These are phyloP conservation scores for Sistotremastrum suecicum DNA, from an alignment of 768 basidiomycete genomes.

Conservation along the genomic window DNA sequence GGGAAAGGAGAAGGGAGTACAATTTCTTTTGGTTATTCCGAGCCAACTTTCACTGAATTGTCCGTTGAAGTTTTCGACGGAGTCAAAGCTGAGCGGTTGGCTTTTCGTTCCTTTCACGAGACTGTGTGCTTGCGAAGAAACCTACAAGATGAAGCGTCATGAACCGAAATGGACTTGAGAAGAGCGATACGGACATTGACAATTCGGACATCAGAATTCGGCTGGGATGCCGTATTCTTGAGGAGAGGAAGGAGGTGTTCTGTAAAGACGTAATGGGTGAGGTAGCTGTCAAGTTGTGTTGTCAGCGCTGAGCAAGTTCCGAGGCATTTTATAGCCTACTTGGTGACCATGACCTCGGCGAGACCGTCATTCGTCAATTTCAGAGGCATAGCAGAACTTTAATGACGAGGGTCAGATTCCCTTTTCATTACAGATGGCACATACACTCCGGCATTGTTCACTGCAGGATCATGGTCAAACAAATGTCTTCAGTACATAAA, in stretches of 20 bases:
- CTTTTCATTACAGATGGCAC: slow-evolving; percentile 3
- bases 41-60: no score
- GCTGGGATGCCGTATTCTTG: slow-evolving; percentile 30
- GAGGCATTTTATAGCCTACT: slow-evolving; percentile 18
- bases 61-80: no score
- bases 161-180: background rate
- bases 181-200: slow-evolving; percentile 29
- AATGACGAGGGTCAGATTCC: background rate
- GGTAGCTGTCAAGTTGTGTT: slow-evolving; percentile 16
- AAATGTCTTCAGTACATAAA: no score
- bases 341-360: slow-evolving; percentile 26
- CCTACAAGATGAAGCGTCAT: no score
- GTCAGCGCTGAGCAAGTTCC: no score
- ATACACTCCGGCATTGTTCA: slow-evolving; percentile 44
- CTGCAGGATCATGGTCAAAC: slow-evolving; percentile 13
- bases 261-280: slow-evolving; percentile 38
- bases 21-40: no score
- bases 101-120: no score
- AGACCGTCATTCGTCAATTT: slow-evolving; percentile 14
- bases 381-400: no score
- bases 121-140: no score
- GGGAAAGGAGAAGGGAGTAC: no score
- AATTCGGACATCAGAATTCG: slow-evolving; percentile 44
- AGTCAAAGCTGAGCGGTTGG: no score
- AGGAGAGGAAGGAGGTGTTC: slow-evolving; percentile 38